Evolutionary conservation across 108 stramenopile species (phyloP), one percentile per base, ranked within the genome.

Genomic region (Schizochytrium sp.): DNA sequence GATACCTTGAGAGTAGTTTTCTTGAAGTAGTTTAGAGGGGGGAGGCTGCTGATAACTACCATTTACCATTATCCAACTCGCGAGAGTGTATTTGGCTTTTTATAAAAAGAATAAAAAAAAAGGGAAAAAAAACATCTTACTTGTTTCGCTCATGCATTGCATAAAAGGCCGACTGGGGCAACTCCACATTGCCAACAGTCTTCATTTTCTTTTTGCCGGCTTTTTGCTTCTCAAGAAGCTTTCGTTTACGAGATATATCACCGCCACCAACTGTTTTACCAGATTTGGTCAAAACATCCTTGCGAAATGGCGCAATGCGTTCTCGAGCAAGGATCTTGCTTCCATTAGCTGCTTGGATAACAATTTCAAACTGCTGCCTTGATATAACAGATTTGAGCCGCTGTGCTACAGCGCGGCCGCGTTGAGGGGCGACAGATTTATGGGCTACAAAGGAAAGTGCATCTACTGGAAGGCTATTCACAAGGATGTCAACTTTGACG

Each of bases 141-240:
- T 83, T 90, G 55, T 96, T 93, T 40, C 97, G 89, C 83, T 96
- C 96, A 59, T 98, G 89, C 72, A 99, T 97, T 3, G 98, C 97
- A 95, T 97, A 96, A 96, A 99, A 99, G 7, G 99, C 99, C 58
- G 95, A 98, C 90, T 99, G 99, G 38, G 95, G 95, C 88, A 99
- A 92, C n/a, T 92, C 89, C 40, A 99, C 98, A 73, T 93, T 96
- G 4, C 98, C 98, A 87, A 96, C 93, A 61, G 95, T 89, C 91
- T 98, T 98, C 93, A 96, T 95, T 46, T 96, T 93, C 92, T 98
- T 98, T 95, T 99, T 99, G 56, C 99, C 99, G 61, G 93, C 91
- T 89, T 98, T 98, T 92, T 99, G 99, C 91, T 98, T 98, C 92
- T 99, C 97, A 19, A 98, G 90, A 8, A 99, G 94, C 91, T 99